These are phyloP conservation scores for Pouteria glomerata DNA, from an alignment of 148 eudicot species.

Conservation along the genomic window DNA sequence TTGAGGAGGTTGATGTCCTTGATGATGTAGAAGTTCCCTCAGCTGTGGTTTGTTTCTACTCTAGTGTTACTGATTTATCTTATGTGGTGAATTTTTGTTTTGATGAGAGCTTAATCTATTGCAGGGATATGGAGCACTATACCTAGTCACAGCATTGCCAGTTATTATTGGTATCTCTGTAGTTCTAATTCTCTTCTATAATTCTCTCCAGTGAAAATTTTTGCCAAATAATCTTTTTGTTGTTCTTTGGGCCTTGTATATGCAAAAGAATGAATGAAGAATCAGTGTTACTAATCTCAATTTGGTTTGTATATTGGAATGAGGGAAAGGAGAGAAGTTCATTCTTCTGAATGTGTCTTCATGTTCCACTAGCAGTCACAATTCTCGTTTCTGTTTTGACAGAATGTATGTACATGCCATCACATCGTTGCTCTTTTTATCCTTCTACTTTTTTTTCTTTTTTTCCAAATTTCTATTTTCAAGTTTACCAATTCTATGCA, in stretches of 20 bases:
- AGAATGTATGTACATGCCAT: not conserved
- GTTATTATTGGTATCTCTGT: conserved; percentile 79
- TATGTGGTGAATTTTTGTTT: not conserved
- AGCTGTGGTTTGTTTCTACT: conserved; percentile 45
- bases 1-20: conserved; percentile 37
- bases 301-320: not conserved
- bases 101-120: not conserved
- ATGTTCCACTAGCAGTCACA: not conserved
- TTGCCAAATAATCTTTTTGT: not conserved
- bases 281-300: not conserved
- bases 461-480: not conserved
- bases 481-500: not conserved
- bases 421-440: no score
- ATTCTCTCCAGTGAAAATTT: conserved; percentile 57
- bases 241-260: conserved; percentile 6
- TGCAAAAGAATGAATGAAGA: not conserved
- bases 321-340: not conserved
- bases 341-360: not conserved
- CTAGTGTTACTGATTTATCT: not conserved
- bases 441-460: no score
- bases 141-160: conserved; percentile 76
- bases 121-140: conserved; percentile 87
- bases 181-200: conserved; percentile 74
- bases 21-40: conserved; percentile 70
- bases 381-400: not conserved